Percentiles rank a stretch among this genome's conserved stretches.
Evolutionary conservation across 495 filamentous ascomycete genomes (phyloP).

Genomic region (Apiosordaria backusii): DNA sequence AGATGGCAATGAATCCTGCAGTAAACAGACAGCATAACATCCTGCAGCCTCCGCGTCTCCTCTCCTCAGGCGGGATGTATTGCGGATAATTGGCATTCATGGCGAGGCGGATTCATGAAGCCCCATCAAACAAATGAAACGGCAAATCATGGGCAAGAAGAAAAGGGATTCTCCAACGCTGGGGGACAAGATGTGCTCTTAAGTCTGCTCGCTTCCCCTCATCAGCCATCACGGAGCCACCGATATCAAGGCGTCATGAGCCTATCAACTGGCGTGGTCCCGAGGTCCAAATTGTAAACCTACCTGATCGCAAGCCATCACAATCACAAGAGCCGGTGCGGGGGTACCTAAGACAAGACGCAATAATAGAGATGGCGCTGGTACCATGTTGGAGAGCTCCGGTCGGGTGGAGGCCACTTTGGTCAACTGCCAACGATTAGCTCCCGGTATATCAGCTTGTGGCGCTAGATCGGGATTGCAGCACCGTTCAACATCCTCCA

Average conservation of each 20-base stretch:
- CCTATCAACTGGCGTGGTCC: not conserved
- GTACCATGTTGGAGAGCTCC: no score
- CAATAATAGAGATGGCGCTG: no score
- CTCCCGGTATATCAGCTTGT: not conserved
- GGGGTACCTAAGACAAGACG: no score
- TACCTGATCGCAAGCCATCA: no score
- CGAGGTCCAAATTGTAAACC: not conserved
- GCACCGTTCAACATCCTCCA: no score
- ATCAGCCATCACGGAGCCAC: not conserved
- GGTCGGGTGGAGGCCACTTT: not conserved
- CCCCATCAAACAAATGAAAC: not conserved
- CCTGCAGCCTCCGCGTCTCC: not conserved
- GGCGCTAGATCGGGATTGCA: no score
- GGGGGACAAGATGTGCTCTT: not conserved
- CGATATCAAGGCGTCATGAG: not conserved
- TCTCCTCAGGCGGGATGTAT: not conserved
- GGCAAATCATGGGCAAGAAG: not conserved
- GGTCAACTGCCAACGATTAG: not conserved
- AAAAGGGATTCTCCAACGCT: not conserved
- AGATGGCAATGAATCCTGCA: not conserved
- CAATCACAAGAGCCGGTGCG: no score
- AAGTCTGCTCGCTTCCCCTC: not conserved
- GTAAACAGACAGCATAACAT: not conserved
- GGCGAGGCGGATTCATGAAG: not conserved
- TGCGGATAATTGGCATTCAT: not conserved